Base-by-base conservation (phyloP, 2,329 filamentous ascomycete genomes). In the Rasamsonia emersonii region DNA sequence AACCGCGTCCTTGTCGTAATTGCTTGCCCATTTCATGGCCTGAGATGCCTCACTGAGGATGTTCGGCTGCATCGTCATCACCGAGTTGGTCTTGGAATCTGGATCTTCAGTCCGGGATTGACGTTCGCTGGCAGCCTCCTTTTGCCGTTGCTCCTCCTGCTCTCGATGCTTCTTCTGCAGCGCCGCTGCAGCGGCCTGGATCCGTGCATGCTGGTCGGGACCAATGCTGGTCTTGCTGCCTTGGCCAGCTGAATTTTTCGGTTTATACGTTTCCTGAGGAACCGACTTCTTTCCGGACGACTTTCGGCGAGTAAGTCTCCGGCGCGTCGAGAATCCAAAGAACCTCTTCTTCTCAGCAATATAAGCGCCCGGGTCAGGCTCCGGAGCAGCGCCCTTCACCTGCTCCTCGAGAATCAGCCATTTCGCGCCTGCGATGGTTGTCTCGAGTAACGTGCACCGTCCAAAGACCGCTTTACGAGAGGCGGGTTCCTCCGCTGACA, bases 391-490 rank as follows among this genome's bases (percentile, higher is more conserved):
- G 6, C 91, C 89, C 51, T 93, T 93, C 43, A 98, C 79, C 60
- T 95, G 86, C 60, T 98, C 91, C 59, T 98, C 91, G 65, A 96
- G 81, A 8, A 98, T 78, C 8, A 98, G 71, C 91, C 91, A 98
- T 41, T 79, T 81, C 14, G 86, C 85, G 33, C 77, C 75, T 24
- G 71, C 68, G 39, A 96, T 91, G 9, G 75, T 69, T 0, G 91
- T 96, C 58, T 98, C 91, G 27, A 96, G 74, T 23, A 98, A 71
- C 13, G 91, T 86, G 51, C 91, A 98, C 41, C 91, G 75, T 21
- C 91, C 91, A 55, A 98, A 98, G 1, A 88, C 86, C 4, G 88
- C 81, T 56, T 98, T 98, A 39, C 91, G 77, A 28, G 80, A 73
- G 0, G 77, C 61, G 0, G 88, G 83, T 62, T 98, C 91, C 50